Conservation (phyloP, 805 yeast genomes). For the Ogataea trehalophila region DNA sequence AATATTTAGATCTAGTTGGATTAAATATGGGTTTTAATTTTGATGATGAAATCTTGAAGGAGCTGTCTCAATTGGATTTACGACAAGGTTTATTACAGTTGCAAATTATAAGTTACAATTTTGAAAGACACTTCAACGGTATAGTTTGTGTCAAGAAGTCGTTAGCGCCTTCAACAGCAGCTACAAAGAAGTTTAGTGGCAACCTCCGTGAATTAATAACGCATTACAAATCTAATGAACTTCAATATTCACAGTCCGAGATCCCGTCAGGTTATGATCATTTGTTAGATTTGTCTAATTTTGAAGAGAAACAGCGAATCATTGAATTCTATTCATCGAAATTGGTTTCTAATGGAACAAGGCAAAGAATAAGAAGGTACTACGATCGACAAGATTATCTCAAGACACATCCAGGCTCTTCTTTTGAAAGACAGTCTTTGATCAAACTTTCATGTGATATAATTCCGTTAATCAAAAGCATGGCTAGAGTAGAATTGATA, state of each 20-base stretch:
- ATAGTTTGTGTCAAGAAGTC: too few species aligned
- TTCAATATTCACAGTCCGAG: not conserved
- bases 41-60: constrained; percentile 15
- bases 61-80: constrained; percentile 16
- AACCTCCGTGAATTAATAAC: too few species aligned
- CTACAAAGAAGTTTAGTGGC: too few species aligned
- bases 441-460: constrained; percentile 17
- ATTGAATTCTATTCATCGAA: constrained; percentile 27
- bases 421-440: constrained; percentile 16
- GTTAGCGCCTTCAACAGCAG: too few species aligned
- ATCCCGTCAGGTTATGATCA: not conserved
- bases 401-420: constrained; percentile 16
- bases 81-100: constrained; percentile 27
- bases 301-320: constrained; percentile 1
- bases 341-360: constrained; percentile 20
- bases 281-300: not conserved
- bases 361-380: constrained; percentile 16
- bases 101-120: constrained; percentile 24
- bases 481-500: constrained; percentile 25
- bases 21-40: constrained; percentile 22
- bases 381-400: constrained; percentile 20
- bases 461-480: constrained; percentile 23
- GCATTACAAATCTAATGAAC: not conserved
- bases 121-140: constrained; percentile 12
- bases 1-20: constrained; percentile 27